Percentiles rank a stretch among this genome's conserved stretches.
phyloP scores from a whole-genome alignment of 1,284 basidiomycete genomes.

The Pseudozyma pruni region DNA sequence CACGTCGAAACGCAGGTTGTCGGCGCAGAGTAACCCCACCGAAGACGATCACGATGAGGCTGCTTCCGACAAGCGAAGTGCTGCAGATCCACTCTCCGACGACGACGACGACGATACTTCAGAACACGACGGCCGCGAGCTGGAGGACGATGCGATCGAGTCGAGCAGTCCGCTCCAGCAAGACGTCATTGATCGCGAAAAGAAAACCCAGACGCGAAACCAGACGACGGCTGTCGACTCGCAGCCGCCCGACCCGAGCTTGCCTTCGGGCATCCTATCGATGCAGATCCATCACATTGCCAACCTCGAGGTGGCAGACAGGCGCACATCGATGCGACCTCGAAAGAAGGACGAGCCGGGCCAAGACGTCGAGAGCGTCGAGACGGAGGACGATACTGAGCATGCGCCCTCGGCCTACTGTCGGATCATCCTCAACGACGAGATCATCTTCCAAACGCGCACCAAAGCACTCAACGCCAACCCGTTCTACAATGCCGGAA shows the following conservation, averaged over 20 bases:
- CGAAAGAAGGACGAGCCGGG: slow-evolving; percentile 47
- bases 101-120: background rate
- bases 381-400: slow-evolving; percentile 37
- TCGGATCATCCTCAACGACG: slow-evolving; percentile 70
- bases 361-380: slow-evolving; percentile 39
- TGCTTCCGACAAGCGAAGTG: background rate
- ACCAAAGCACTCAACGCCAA: slow-evolving; percentile 69
- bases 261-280: slow-evolving; percentile 47
- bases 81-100: too few relatives aligned
- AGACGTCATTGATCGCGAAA: slow-evolving; percentile 16
- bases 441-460: slow-evolving; percentile 69
- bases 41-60: background rate
- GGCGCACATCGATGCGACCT: slow-evolving; percentile 50
- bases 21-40: background rate
- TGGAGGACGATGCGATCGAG: slow-evolving; percentile 11
- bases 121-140: slow-evolving; percentile 14
- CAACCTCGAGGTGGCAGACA: slow-evolving; percentile 66
- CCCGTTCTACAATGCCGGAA: slow-evolving; percentile 71
- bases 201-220: slow-evolving; percentile 34
- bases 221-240: slow-evolving; percentile 37
- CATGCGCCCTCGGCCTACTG: slow-evolving; percentile 64
- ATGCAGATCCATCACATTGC: slow-evolving; percentile 53
- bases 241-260: slow-evolving; percentile 36
- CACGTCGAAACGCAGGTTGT: too few relatives aligned
- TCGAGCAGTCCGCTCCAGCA: slow-evolving; percentile 10